Base-by-base conservation (phyloP, 257 asterid species). In the Solanum rostratum region DNA sequence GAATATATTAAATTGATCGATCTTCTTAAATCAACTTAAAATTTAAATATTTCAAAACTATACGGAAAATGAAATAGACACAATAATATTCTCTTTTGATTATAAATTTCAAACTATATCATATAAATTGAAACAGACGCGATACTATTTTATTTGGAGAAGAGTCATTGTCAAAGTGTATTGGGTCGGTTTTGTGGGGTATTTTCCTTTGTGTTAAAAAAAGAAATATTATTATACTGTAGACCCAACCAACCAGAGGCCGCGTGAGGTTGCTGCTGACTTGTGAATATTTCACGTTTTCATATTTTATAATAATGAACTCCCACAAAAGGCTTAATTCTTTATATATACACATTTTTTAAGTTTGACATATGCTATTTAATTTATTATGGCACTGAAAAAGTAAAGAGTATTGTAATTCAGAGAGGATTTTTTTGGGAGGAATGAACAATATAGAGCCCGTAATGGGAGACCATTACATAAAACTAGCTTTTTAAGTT, bases 121-220 rank as follows among this genome's bases (percentile, higher is more conserved):
- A 33, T 5, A 0, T 33, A 33, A 33, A 33, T 33, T 33, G 6
- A 0, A 33, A 33, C 39, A 1, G 39, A 33, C 39, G 39, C 39
- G 39, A 33, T 33, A 33, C 39, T 33, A 33, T 3, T 33, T 33
- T 83, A 85, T 86, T 90, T 84, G 91, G 89, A 86, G 92, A 85
- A 52, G 82, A 39, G 92, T 89, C 90, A 33, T 73, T 43, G 82
- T 90, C 89, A 83, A 81, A 81, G 79, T 88, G 69, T 85, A 90
- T 81, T 90, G 86, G 79, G 90, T 86, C 92, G 90, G 90, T 86
- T 65, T 70, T 54, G 87, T 86, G 83, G 89, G 88, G 68, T 79
- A 87, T 49, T 9, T 52, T 20, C 19, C 57, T 33, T 62, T 33
- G 60, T 70, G 71, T 43, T 10, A 39, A 82, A 19, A 66, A 19